phyloP scores from a whole-genome alignment of 2,329 filamentous ascomycete genomes.

The Cephalotrichum gorgonifer region DNA sequence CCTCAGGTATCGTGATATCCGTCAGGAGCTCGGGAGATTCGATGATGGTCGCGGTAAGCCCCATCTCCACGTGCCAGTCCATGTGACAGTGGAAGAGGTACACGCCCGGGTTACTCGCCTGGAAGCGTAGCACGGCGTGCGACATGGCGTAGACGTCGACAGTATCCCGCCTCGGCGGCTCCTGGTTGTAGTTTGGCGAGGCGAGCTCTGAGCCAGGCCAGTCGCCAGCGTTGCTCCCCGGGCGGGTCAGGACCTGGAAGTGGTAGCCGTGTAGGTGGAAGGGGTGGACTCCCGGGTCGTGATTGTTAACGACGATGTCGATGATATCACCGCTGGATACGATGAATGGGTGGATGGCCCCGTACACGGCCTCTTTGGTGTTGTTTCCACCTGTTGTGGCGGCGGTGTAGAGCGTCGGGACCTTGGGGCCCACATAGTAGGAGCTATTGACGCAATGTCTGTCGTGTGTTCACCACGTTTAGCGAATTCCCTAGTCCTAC shows the following conservation, averaged over 20 bases:
- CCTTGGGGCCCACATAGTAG: slow-evolving; percentile 57
- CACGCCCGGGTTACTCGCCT: slow-evolving; percentile 40
- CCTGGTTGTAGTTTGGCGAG: slow-evolving; percentile 10
- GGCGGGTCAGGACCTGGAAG: slow-evolving; percentile 39
- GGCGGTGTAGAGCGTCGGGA: slow-evolving; percentile 64
- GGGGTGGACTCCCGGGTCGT: slow-evolving; percentile 33
- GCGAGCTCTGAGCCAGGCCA: slow-evolving; percentile 20
- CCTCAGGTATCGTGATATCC: slow-evolving; percentile 41
- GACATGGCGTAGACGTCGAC: slow-evolving; percentile 27
- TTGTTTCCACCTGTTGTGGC: slow-evolving; percentile 41
- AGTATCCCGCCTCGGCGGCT: slow-evolving; percentile 25
- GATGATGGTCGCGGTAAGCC: slow-evolving; percentile 43
- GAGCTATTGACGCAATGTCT: slow-evolving; percentile 50
- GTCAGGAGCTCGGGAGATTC: slow-evolving; percentile 48
- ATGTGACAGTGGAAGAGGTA: slow-evolving; percentile 51
- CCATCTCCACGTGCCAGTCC: slow-evolving; percentile 51
- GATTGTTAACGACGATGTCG: slow-evolving; percentile 40
- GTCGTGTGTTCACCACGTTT: slow-evolving; percentile 5
- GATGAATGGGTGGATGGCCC: slow-evolving; percentile 29
- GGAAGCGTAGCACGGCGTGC: slow-evolving; percentile 40
- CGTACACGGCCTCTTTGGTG: slow-evolving; percentile 29
- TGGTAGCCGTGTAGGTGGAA: slow-evolving; percentile 46
- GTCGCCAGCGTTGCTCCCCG: slow-evolving; percentile 21
- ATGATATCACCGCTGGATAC: slow-evolving; percentile 26
- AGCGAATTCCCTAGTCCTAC: too few relatives aligned